These are phyloP conservation scores for Baeospora myosura DNA, from an alignment of 1,284 basidiomycete genomes.

Conservation along the genomic window DNA sequence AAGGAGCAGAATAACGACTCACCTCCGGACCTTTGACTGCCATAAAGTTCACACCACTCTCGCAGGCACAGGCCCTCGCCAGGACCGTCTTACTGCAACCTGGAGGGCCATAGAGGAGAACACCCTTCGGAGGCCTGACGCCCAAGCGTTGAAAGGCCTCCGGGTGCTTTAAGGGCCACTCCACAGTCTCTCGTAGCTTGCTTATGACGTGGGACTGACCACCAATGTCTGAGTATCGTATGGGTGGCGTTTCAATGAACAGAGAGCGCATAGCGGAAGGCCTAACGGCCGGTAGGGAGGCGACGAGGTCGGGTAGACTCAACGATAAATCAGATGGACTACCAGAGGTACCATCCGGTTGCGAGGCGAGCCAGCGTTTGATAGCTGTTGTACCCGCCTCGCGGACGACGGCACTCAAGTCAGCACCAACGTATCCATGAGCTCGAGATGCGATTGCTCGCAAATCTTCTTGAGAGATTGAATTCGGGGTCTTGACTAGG, in stretches of 20 bases:
- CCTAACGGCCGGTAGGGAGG: constrained; percentile 72
- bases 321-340: constrained; percentile 34
- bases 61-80: constrained; percentile 89
- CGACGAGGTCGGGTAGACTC: constrained; percentile 57
- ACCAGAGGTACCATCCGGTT: constrained; percentile 18
- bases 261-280: constrained; percentile 94
- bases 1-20: constrained; percentile 8
- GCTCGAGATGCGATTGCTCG: constrained; percentile 67
- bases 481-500: constrained; percentile 75
- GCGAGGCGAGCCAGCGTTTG: constrained; percentile 62
- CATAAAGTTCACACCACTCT: constrained; percentile 94
- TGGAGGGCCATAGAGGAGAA: constrained; percentile 93
- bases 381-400: constrained; percentile 91
- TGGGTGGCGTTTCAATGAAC: constrained; percentile 79
- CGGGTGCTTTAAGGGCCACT: constrained; percentile 89
- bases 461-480: constrained; percentile 57
- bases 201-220: constrained; percentile 78
- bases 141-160: constrained; percentile 85
- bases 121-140: constrained; percentile 82
- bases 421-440: constrained; percentile 97
- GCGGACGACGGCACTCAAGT: constrained; percentile 86
- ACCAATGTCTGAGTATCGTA: constrained; percentile 86
- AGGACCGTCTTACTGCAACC: constrained; percentile 97
- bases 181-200: constrained; percentile 81
- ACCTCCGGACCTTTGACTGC: constrained; percentile 98